phyloP scores from a whole-genome alignment of 352 stramenopile genomes.

The Phytopythium vexans region DNA sequence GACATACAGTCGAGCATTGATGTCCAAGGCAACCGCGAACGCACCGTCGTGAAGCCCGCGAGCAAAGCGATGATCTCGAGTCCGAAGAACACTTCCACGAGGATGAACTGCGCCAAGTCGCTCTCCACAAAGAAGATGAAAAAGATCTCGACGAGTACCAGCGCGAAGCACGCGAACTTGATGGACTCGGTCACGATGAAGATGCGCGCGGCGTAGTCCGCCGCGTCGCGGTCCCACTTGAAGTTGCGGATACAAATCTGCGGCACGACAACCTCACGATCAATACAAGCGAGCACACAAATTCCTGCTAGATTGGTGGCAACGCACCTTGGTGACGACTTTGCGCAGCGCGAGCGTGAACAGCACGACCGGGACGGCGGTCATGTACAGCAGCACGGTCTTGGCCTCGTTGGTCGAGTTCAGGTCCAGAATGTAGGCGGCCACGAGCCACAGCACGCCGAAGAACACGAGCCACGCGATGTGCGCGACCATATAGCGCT shows the following conservation, averaged over 20 bases:
- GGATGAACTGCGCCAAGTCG: slow-evolving; percentile 53
- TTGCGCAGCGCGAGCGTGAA: slow-evolving; percentile 68
- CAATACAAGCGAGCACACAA: slow-evolving; percentile 2
- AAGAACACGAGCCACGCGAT: slow-evolving; percentile 69
- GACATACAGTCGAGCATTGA: not conserved
- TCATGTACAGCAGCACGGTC: slow-evolving; percentile 49
- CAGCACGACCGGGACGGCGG: slow-evolving; percentile 67
- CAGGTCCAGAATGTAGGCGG: slow-evolving; percentile 51
- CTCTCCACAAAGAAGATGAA: slow-evolving; percentile 81
- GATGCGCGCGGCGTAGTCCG: slow-evolving; percentile 71
- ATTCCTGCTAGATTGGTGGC: not conserved
- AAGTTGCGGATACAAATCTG: slow-evolving; percentile 75
- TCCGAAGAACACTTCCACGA: slow-evolving; percentile 64
- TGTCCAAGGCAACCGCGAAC: not conserved
- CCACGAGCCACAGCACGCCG: slow-evolving; percentile 46
- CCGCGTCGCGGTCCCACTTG: slow-evolving; percentile 64
- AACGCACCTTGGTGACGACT: slow-evolving; percentile 72
- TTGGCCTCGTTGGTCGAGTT: slow-evolving; percentile 43
- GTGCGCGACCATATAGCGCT: slow-evolving; percentile 74
- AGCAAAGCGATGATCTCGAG: slow-evolving; percentile 61
- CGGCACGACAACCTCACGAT: slow-evolving; percentile 1
- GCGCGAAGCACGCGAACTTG: slow-evolving; percentile 69
- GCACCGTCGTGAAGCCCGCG: slow-evolving; percentile 65
- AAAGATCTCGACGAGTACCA: slow-evolving; percentile 80
- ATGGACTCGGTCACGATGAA: slow-evolving; percentile 80